Conservation (phyloP, 2,329 filamentous ascomycete genomes). For the Aspergillus oerlinghausenensis region DNA sequence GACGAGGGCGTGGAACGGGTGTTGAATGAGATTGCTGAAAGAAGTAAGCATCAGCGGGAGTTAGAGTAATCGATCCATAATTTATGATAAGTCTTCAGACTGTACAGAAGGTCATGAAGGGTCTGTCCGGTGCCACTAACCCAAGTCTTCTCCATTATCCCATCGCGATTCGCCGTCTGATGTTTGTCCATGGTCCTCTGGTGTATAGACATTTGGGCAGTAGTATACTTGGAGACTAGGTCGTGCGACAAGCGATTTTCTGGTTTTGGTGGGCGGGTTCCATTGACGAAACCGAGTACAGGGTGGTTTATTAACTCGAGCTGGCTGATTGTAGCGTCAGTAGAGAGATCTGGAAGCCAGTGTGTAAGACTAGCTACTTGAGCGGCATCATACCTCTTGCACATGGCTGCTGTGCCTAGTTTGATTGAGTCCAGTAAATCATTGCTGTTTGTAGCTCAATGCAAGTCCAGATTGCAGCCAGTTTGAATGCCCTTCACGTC, state of each 20-base stretch:
- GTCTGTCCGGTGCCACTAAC: background rate
- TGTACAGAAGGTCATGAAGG: background rate
- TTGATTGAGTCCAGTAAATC: background rate
- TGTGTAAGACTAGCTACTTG: no score
- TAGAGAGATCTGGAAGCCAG: background rate
- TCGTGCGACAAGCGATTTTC: background rate
- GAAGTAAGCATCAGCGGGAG: constrained; percentile 32
- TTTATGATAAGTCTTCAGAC: background rate
- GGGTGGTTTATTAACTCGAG: no score
- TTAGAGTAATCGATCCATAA: background rate
- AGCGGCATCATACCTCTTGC: no score
- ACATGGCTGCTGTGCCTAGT: background rate
- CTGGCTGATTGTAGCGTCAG: background rate
- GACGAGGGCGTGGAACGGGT: constrained; percentile 49
- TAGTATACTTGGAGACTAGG: background rate
- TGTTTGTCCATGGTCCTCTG: background rate
- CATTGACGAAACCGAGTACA: background rate
- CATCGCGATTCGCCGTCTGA: background rate
- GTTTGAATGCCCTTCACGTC: background rate
- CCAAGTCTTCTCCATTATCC: no score
- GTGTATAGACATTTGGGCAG: background rate
- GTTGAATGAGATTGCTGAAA: constrained; percentile 49
- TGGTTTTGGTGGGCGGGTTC: background rate
- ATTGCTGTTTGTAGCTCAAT: background rate
- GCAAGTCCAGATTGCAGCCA: background rate